Base-by-base conservation (phyloP, 2,329 filamentous ascomycete species). In the Exophiala calicioides region DNA sequence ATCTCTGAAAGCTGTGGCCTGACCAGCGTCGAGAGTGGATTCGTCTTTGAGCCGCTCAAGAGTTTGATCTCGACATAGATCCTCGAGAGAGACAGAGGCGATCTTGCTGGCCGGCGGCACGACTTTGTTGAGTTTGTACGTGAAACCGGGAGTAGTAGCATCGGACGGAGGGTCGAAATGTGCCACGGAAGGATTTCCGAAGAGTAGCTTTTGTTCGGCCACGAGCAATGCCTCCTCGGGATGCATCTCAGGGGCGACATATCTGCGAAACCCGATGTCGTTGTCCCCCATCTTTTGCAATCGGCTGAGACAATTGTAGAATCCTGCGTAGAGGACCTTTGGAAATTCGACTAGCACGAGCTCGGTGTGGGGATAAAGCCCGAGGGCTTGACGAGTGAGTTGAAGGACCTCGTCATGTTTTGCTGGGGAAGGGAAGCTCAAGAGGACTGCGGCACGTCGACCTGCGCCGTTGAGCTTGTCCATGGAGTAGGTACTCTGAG, bases 281-380 rank as follows among this genome's bases (percentile, higher is more conserved):
- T 51, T 65, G 9, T 57, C 55, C 7, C 69, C 71, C 67, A 83
- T 79, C 1, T 63, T 59, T 57, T 85, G 79, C 2, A 86, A 65
- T 0, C 76, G 76, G 32, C 69, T 62, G 0, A 85, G 67, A 0
- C 77, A 82, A 19, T 78, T 77, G 19, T 73, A 65, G 54, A 85
- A 85, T 0, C 81, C 72, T 0, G 76, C 72, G 2, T 83, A 65
- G 2, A 85, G 62, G 3, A 85, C 66, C 0, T 77, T 78, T 0
- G 81, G 82, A 45, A 85, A 84, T 52, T 85, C 82, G 1, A 85
- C 70, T 1, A 85, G 67, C 3, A 60, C 58, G 3, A 65, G 34
- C 4, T 49, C 40, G 1, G 34, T 30, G 6, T 36, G 19, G 5
- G 20, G 31, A n/a, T 35, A 36, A 26, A 52, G 57, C 13, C 57